Percentiles rank a stretch among this genome's conserved stretches.
These are phyloP conservation scores for Starmerella asiatica DNA, from an alignment of 805 yeast species.

Conservation along the genomic window DNA sequence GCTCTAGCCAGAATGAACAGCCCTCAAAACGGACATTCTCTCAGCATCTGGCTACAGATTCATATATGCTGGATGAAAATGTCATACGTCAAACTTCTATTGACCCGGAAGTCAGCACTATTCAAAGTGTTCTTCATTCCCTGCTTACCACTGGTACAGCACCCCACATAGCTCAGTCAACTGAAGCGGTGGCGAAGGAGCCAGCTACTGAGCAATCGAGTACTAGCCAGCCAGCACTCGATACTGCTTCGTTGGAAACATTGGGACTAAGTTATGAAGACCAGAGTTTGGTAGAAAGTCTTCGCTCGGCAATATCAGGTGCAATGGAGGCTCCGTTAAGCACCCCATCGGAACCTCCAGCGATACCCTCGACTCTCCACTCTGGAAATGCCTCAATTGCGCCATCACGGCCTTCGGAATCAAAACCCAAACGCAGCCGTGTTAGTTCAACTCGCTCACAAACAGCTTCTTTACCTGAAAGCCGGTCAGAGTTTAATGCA, in stretches of 20 bases:
- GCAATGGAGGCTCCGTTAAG: neutral
- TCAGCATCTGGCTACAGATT: neutral
- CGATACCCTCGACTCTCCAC: no score
- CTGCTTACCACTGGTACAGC: slow-evolving; percentile 3
- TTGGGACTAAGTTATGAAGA: slow-evolving; percentile 10
- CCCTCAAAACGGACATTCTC: no score
- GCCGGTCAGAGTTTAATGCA: slow-evolving; percentile 13
- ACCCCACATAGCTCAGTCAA: neutral
- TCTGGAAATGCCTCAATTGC: no score
- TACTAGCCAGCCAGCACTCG: no score
- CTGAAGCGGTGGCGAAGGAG: no score
- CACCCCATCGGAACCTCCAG: no score
- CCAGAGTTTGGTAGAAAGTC: slow-evolving; percentile 10
- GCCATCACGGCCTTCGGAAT: neutral
- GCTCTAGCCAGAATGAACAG: no score
- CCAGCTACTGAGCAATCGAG: no score
- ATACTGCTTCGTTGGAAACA: no score
- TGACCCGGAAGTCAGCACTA: slow-evolving; percentile 18
- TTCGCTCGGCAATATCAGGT: slow-evolving; percentile 7
- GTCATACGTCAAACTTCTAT: slow-evolving; percentile 1
- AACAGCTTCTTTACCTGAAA: neutral
- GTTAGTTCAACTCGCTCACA: neutral
- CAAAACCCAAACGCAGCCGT: neutral
- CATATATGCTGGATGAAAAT: neutral
- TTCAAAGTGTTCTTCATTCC: slow-evolving; percentile 15